Evolutionary conservation across 441 rosid genomes (phyloP).

Genomic region (Erodium moschatum): DNA sequence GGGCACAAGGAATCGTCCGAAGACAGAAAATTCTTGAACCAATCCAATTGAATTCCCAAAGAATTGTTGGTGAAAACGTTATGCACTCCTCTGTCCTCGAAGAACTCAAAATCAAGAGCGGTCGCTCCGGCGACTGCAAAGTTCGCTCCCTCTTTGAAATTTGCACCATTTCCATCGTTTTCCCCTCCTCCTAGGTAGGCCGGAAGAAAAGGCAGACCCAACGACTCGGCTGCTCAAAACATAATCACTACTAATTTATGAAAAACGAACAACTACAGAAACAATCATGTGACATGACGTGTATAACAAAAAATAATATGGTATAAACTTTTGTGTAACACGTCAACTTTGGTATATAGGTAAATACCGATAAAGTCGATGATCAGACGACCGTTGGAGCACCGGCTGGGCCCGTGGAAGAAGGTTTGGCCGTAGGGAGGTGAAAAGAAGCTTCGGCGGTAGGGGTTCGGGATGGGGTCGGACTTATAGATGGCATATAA

Average conservation of each 20-base stretch:
- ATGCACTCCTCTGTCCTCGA: slow-evolving; percentile 25
- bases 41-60: slow-evolving; percentile 28
- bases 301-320: too few species aligned
- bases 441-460: slow-evolving; percentile 8
- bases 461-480: neutral
- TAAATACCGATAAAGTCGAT: slow-evolving; percentile 40
- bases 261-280: neutral
- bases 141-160: slow-evolving; percentile 31
- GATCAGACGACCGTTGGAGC: slow-evolving; percentile 46
- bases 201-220: slow-evolving; percentile 35
- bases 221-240: slow-evolving; percentile 29
- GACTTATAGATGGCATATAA: slow-evolving; percentile 5
- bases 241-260: neutral
- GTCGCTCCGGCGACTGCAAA: slow-evolving; percentile 50
- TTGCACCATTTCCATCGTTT: neutral
- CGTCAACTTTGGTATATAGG: too few species aligned
- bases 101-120: slow-evolving; percentile 30
- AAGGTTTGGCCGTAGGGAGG: slow-evolving; percentile 39
- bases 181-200: slow-evolving; percentile 21
- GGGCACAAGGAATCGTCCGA: slow-evolving; percentile 22
- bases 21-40: slow-evolving; percentile 29
- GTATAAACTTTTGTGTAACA: too few species aligned
- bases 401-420: slow-evolving; percentile 35
- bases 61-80: slow-evolving; percentile 24
- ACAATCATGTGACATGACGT: too few species aligned